Evolutionary conservation across 2,329 filamentous ascomycete species (phyloP).

Genomic region (Scleromitrula shiraiana): DNA sequence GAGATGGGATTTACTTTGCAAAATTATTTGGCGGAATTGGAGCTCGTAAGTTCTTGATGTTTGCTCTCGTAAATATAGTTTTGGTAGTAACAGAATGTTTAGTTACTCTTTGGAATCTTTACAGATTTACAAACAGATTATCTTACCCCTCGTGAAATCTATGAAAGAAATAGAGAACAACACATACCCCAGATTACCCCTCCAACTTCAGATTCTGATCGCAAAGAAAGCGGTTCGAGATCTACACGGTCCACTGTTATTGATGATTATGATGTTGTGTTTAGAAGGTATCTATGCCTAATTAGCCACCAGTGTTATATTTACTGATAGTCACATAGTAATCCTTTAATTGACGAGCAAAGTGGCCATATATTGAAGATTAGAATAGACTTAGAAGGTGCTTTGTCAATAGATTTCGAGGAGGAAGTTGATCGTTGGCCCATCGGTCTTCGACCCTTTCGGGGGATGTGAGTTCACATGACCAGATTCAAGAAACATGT

Average conservation of each 20-base stretch:
- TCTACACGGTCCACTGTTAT: background rate
- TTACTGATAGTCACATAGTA: background rate
- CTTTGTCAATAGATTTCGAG: background rate
- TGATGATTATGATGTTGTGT: background rate
- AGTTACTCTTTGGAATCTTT: conserved; percentile 1
- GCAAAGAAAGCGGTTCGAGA: background rate
- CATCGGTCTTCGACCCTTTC: background rate
- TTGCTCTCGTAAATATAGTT: too few relatives aligned
- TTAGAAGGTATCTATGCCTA: background rate
- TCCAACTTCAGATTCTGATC: background rate
- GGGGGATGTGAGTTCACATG: background rate
- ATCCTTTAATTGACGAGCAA: background rate
- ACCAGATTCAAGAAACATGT: too few relatives aligned
- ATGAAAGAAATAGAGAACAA: background rate
- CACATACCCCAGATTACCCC: background rate
- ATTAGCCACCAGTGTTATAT: background rate
- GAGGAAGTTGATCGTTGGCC: background rate
- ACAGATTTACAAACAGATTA: background rate
- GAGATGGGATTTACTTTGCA: background rate
- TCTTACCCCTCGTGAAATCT: background rate
- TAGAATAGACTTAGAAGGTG: background rate
- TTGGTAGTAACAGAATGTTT: background rate
- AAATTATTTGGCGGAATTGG: conserved; percentile 3
- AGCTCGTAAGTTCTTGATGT: conserved; percentile 1
- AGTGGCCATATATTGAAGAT: background rate